A percentile compares a stretch with the other conserved stretches of the same genome.
These are phyloP conservation scores for Metarhizium robertsii DNA, from an alignment of 2,329 filamentous ascomycete genomes.

Conservation along the genomic window DNA sequence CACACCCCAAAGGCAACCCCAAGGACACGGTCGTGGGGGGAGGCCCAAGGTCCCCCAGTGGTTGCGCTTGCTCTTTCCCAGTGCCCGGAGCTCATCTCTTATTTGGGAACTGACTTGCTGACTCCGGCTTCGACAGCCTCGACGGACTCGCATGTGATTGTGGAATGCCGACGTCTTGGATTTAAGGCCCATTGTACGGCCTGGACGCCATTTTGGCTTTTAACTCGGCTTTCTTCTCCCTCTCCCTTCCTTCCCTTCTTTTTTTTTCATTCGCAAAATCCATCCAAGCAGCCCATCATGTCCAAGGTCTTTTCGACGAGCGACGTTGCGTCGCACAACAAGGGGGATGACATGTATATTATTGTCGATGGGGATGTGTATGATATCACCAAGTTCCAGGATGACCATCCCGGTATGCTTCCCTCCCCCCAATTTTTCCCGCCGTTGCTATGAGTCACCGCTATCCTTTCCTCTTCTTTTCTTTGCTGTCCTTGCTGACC, in stretches of 20 bases:
- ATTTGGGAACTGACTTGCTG: no score
- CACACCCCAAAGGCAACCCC: neutral
- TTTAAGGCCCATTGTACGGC: slow-evolving; percentile 1
- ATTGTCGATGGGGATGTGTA: slow-evolving; percentile 93
- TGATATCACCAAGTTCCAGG: slow-evolving; percentile 81
- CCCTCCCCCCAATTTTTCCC: no score
- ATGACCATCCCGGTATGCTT: slow-evolving; percentile 67
- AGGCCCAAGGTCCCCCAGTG: neutral
- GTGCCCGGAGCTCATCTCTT: no score
- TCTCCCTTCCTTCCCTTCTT: neutral
- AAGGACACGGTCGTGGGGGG: neutral
- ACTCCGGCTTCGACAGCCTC: neutral
- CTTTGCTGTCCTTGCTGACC: neutral
- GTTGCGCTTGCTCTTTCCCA: no score
- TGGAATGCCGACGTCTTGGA: slow-evolving; percentile 1
- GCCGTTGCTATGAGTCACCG: neutral
- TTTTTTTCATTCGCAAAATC: neutral
- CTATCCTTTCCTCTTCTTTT: neutral
- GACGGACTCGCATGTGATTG: slow-evolving; percentile 3
- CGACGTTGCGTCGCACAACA: slow-evolving; percentile 90
- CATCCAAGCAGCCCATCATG: slow-evolving; percentile 45
- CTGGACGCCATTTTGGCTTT: neutral
- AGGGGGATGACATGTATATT: slow-evolving; percentile 76
- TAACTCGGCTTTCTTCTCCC: neutral
- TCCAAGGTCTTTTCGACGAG: slow-evolving; percentile 73